Evolutionary conservation across 164 flowering plant genomes (phyloP).

Genomic region (Aristolochia fimbriata): DNA sequence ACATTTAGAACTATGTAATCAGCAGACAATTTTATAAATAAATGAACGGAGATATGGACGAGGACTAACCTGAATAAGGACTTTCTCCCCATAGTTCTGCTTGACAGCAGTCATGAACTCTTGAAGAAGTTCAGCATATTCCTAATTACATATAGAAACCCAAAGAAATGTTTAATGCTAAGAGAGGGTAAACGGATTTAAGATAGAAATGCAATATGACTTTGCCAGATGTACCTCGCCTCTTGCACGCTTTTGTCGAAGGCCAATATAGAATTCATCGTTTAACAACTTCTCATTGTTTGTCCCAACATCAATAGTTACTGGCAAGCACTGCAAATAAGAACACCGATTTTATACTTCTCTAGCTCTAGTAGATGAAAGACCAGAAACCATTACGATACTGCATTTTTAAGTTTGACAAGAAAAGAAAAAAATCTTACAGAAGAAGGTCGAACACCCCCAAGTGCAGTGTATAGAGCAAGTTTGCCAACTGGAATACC

Average conservation of each 20-base stretch:
- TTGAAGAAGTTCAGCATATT: constrained; percentile 59
- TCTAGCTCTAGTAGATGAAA: background rate
- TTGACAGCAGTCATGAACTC: constrained; percentile 87
- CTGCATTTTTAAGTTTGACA: too few relatives aligned
- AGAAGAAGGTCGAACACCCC: constrained; percentile 88
- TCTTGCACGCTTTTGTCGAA: constrained; percentile 65
- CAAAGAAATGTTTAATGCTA: too few relatives aligned
- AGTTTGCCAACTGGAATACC: constrained; percentile 94
- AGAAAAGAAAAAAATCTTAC: constrained; percentile 30
- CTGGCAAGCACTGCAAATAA: constrained; percentile 65
- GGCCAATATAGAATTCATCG: constrained; percentile 88
- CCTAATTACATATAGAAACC: constrained; percentile 26
- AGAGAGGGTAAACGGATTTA: too few relatives aligned
- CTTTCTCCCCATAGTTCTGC: constrained; percentile 86
- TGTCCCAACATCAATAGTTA: constrained; percentile 91
- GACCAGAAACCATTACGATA: background rate
- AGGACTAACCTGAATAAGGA: constrained; percentile 60
- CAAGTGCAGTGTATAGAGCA: constrained; percentile 79
- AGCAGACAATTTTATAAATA: background rate
- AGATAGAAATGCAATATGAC: background rate
- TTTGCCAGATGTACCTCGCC: constrained; percentile 42
- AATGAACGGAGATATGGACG: background rate
- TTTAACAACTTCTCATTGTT: constrained; percentile 71
- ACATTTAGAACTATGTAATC: background rate
- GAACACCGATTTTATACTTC: background rate